These are phyloP conservation scores for Jasminum sambac DNA, from an alignment of 257 asterid genomes.

Conservation along the genomic window DNA sequence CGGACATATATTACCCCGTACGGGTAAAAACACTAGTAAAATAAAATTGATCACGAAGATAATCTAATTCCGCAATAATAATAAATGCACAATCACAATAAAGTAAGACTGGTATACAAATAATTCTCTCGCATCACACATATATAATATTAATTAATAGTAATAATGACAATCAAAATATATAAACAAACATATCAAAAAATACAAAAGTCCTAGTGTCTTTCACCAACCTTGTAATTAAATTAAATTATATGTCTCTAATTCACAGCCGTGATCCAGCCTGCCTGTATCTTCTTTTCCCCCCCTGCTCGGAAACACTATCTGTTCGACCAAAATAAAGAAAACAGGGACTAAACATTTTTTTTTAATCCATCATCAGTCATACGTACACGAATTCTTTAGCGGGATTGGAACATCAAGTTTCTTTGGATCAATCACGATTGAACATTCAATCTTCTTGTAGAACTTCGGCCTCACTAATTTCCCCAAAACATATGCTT, in stretches of 20 bases:
- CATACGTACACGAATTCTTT: slow-evolving; percentile 56
- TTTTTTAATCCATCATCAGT: not conserved
- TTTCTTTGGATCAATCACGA: slow-evolving; percentile 53
- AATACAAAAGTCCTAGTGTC: not conserved
- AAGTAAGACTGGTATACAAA: not conserved
- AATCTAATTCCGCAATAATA: not conserved
- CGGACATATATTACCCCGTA: too few species aligned
- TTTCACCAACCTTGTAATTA: too few species aligned
- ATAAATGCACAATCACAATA: too few species aligned
- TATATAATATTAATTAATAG: too few species aligned
- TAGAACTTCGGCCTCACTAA: slow-evolving; percentile 81
- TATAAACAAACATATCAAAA: slow-evolving; percentile 14
- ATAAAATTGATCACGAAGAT: too few species aligned
- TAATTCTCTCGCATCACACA: not conserved
- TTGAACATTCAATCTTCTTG: slow-evolving; percentile 55
- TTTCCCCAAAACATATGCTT: slow-evolving; percentile 78
- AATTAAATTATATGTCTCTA: not conserved
- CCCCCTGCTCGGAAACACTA: too few species aligned
- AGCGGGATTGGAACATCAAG: slow-evolving; percentile 51
- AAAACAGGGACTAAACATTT: not conserved
- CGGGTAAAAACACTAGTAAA: too few species aligned
- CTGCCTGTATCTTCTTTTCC: not conserved
- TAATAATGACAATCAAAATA: not conserved
- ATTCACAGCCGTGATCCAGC: slow-evolving; percentile 5
- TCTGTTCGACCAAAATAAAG: not conserved